Conservation (phyloP, 2,329 filamentous ascomycete genomes). For the Simplicillium sp. region DNA sequence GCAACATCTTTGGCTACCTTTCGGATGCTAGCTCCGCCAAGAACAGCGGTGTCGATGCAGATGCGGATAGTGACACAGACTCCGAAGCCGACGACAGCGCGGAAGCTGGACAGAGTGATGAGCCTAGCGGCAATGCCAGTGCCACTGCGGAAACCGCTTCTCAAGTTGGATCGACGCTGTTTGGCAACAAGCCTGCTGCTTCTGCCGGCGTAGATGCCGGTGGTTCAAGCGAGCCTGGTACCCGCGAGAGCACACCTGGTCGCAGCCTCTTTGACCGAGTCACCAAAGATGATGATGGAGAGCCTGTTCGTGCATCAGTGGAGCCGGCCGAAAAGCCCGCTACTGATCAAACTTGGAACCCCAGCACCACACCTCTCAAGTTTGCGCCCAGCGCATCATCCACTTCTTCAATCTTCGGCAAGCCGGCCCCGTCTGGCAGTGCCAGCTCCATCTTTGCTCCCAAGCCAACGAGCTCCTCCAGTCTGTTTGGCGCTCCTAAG, state of each 20-base stretch:
- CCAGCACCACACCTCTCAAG: slow-evolving; percentile 44
- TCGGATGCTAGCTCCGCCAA: slow-evolving; percentile 46
- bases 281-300: slow-evolving; percentile 37
- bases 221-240: slow-evolving; percentile 28
- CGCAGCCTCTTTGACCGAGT: slow-evolving; percentile 48
- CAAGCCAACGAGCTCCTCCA: slow-evolving; percentile 23
- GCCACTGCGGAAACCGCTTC: slow-evolving; percentile 29
- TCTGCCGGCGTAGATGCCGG: slow-evolving; percentile 10
- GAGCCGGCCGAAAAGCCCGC: slow-evolving; percentile 17
- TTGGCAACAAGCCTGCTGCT: slow-evolving; percentile 20
- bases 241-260: slow-evolving; percentile 33
- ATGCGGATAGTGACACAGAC: slow-evolving; percentile 34
- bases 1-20: slow-evolving; percentile 52
- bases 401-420: slow-evolving; percentile 22
- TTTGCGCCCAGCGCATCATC: slow-evolving; percentile 30
- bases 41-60: slow-evolving; percentile 41
- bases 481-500: slow-evolving; percentile 25
- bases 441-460: slow-evolving; percentile 24
- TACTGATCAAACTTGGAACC: slow-evolving; percentile 30
- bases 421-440: slow-evolving; percentile 14
- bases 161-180: slow-evolving; percentile 15
- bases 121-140: slow-evolving; percentile 31
- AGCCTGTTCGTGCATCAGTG: slow-evolving; percentile 32
- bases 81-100: slow-evolving; percentile 33
- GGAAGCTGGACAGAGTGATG: slow-evolving; percentile 31